Evolutionary conservation across 2,329 filamentous ascomycete species (phyloP).

Genomic region (Plenodomus lindquistii): DNA sequence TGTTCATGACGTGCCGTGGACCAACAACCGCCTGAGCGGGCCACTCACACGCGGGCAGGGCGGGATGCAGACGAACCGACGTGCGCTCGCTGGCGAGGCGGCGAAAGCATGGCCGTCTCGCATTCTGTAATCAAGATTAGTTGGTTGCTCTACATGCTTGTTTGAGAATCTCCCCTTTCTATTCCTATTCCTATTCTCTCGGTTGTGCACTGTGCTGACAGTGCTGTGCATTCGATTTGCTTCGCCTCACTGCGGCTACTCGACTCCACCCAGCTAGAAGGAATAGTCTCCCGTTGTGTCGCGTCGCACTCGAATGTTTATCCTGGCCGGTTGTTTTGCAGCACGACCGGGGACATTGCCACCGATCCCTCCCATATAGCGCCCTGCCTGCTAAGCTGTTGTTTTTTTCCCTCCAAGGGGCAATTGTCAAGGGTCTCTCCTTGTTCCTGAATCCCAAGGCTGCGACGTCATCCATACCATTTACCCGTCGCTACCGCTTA

Average conservation of each 20-base stretch:
- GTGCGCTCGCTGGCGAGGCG: neutral
- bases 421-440: conserved; percentile 2
- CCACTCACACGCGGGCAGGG: conserved; percentile 1
- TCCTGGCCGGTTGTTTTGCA: conserved; percentile 7
- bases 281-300: conserved; percentile 3
- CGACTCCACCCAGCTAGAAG: neutral
- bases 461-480: conserved; percentile 26
- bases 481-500: conserved; percentile 2
- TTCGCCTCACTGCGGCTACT: conserved; percentile 6
- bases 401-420: neutral
- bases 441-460: conserved; percentile 22
- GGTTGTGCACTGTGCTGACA: conserved; percentile 5
- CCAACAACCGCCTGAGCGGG: conserved; percentile 7
- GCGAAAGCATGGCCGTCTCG: conserved; percentile 4
- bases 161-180: too few relatives aligned
- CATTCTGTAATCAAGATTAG: too few relatives aligned
- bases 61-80: conserved; percentile 1
- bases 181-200: neutral
- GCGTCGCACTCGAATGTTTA: neutral
- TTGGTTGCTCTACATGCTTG: too few relatives aligned
- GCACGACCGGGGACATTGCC: conserved; percentile 1
- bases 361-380: conserved; percentile 1
- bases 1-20: conserved; percentile 35
- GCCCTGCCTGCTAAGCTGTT: neutral
- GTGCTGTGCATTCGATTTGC: conserved; percentile 3